Evolutionary conservation across 1,284 basidiomycete genomes (phyloP).

Genomic region (Sanghuangporus weigelae): DNA sequence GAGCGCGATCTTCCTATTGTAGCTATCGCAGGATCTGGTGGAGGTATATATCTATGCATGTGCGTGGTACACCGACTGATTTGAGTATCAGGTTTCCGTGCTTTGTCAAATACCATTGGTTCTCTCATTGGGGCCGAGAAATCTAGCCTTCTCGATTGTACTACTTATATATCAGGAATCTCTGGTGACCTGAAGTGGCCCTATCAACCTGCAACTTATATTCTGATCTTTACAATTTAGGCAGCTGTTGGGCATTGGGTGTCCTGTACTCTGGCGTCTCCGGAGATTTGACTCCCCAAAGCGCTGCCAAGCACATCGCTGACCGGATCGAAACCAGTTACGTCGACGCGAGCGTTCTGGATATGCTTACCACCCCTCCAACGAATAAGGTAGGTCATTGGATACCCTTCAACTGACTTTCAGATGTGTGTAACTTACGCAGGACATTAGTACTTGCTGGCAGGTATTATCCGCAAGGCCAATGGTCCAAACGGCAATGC

Average conservation of each 20-base stretch:
- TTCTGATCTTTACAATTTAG: conserved; percentile 13
- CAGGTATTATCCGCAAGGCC: conserved; percentile 34
- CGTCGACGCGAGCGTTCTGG: conserved; percentile 32
- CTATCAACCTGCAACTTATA: not conserved
- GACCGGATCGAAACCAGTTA: conserved; percentile 33
- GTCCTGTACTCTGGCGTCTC: conserved; percentile 35
- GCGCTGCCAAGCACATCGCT: conserved; percentile 28
- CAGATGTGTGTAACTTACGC: not conserved
- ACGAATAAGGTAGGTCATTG: conserved; percentile 30
- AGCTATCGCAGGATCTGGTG: conserved; percentile 37
- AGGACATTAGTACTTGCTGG: conserved; percentile 23
- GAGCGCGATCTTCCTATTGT: conserved; percentile 37
- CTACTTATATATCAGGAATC: conserved; percentile 35
- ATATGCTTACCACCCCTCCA: conserved; percentile 30
- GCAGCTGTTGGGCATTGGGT: conserved; percentile 36
- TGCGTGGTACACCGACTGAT: not conserved
- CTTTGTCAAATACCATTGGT: conserved; percentile 38
- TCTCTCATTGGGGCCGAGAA: conserved; percentile 31
- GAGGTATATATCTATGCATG: conserved; percentile 25
- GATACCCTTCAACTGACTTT: not conserved
- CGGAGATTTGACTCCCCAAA: conserved; percentile 24
- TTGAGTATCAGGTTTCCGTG: conserved; percentile 29
- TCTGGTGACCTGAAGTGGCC: conserved; percentile 26
- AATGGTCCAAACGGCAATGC: conserved; percentile 28
- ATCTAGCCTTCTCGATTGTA: conserved; percentile 31